Base-by-base conservation (phyloP, 768 basidiomycete genomes). In the Tulasnella sp. region DNA sequence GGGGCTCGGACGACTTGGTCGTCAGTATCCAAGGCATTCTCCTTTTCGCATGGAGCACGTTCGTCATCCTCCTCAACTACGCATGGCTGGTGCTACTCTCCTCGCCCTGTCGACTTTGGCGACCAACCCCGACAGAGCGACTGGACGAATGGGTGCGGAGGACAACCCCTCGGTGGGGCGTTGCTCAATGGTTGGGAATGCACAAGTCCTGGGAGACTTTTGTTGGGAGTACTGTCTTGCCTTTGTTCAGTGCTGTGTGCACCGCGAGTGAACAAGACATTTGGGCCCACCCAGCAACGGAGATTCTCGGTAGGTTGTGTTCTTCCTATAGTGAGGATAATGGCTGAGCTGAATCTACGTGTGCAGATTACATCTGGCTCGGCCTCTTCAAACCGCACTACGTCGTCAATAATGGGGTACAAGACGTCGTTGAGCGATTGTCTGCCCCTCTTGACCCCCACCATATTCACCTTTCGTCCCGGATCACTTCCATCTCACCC, bases 191-290 rank as follows among this genome's bases (percentile, higher is more conserved):
- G 62, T 63, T 71, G 2, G 76, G 77, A 4, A 63, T 79, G 52
- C 82, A 84, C 60, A 50, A 61, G 9, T 65, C 70, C 0, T 84
- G 82, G 80, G 62, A 60, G 12, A 67, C 69, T 9, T 85, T 85
- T 65, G 70, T 77, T 11, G 66, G 72, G 4, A 71, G 72, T 19
- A 70, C 86, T 0, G 65, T 87, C 41, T 63, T 81, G 0, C 83
- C 84, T 0, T 65, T 87, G 35, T 84, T 85, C 64, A 83, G 83
- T 19, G 83, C 82, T 0, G 79, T 87, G 3, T 83, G 83, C 57
- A 86, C 86, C 0, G 78, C 82, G 3, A 73, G 80, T 0, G 72
- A 73, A 39, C 70, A 74, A 8, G 78, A 78, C 58, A 71, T 85
- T 0, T 67, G 74, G 49, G 66, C 70, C 0, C 77, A 85, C 63